Evolutionary conservation across 805 yeast genomes (phyloP).

Genomic region (Starmerella vaccinii): DNA sequence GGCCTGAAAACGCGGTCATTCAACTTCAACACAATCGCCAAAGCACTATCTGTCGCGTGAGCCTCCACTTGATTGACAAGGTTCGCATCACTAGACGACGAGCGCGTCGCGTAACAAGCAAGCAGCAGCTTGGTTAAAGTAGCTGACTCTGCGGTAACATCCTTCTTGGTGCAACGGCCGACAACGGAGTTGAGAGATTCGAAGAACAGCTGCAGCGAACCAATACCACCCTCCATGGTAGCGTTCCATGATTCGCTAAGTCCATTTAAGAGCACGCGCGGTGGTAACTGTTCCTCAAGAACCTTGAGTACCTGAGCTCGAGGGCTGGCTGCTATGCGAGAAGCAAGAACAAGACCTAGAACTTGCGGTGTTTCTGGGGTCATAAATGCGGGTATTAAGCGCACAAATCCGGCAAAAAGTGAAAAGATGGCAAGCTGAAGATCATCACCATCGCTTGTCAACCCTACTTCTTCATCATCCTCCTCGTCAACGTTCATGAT

Average conservation of each 20-base stretch:
- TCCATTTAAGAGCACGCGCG: slow-evolving; percentile 49
- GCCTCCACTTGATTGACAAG: slow-evolving; percentile 64
- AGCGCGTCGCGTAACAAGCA: slow-evolving; percentile 53
- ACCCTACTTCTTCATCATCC: slow-evolving; percentile 28
- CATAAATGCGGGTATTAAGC: slow-evolving; percentile 78
- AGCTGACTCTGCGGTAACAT: slow-evolving; percentile 61
- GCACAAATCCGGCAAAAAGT: slow-evolving; percentile 62
- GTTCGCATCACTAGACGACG: not conserved
- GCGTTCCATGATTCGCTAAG: slow-evolving; percentile 54
- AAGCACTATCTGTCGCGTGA: slow-evolving; percentile 59
- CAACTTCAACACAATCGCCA: slow-evolving; percentile 73
- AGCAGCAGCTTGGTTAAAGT: slow-evolving; percentile 59
- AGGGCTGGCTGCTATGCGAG: slow-evolving; percentile 45
- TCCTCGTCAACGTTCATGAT: slow-evolving; percentile 23
- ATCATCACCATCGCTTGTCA: slow-evolving; percentile 16
- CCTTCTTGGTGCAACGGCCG: slow-evolving; percentile 59
- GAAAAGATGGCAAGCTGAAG: slow-evolving; percentile 52
- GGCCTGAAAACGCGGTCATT: slow-evolving; percentile 93
- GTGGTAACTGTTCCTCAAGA: slow-evolving; percentile 58
- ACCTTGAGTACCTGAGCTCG: slow-evolving; percentile 42
- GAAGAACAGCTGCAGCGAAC: slow-evolving; percentile 59
- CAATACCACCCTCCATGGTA: slow-evolving; percentile 28
- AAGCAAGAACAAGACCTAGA: slow-evolving; percentile 39
- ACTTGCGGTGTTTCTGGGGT: slow-evolving; percentile 56
- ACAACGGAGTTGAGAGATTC: slow-evolving; percentile 56